These are phyloP conservation scores for Aspergillus transmontanensis DNA, from an alignment of 2,329 filamentous ascomycete genomes.

Conservation along the genomic window DNA sequence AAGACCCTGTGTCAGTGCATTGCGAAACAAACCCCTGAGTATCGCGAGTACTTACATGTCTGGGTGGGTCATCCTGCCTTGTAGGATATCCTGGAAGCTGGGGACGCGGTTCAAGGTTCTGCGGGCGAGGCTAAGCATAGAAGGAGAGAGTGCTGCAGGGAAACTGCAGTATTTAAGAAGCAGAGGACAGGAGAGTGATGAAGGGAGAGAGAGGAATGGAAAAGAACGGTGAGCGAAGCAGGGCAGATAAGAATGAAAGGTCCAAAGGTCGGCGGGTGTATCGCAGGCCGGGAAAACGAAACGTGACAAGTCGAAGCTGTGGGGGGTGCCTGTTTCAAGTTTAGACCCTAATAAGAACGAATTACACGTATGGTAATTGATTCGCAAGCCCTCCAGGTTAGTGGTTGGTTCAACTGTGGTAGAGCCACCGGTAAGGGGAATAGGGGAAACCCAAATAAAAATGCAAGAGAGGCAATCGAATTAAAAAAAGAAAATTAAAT, in stretches of 20 bases:
- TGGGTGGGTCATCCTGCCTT: conserved; percentile 50
- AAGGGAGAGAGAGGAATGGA: conserved; percentile 20
- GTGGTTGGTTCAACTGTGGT: conserved; percentile 3
- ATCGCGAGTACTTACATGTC: conserved; percentile 40
- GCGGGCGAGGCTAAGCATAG: conserved; percentile 48
- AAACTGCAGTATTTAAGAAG: conserved; percentile 31
- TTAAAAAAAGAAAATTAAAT: neutral
- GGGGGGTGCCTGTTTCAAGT: conserved; percentile 40
- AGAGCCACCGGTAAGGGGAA: conserved; percentile 21
- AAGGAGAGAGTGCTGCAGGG: conserved; percentile 35
- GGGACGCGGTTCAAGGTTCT: conserved; percentile 47
- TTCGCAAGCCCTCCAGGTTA: conserved; percentile 2
- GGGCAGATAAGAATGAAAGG: conserved; percentile 28
- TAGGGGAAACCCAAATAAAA: conserved; percentile 14
- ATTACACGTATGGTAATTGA: conserved; percentile 4
- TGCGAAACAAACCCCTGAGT: conserved; percentile 10
- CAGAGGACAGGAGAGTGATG: conserved; percentile 21
- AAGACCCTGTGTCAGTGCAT: conserved; percentile 18
- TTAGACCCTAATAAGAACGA: conserved; percentile 26
- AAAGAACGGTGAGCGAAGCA: conserved; percentile 24
- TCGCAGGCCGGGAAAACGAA: conserved; percentile 25
- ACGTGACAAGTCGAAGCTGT: conserved; percentile 29
- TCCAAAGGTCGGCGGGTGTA: conserved; percentile 11
- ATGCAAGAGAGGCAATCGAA: neutral
- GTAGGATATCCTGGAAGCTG: conserved; percentile 49